phyloP scores from a whole-genome alignment of 2,329 filamentous ascomycete genomes.

The Colletotrichum eremochloae region DNA sequence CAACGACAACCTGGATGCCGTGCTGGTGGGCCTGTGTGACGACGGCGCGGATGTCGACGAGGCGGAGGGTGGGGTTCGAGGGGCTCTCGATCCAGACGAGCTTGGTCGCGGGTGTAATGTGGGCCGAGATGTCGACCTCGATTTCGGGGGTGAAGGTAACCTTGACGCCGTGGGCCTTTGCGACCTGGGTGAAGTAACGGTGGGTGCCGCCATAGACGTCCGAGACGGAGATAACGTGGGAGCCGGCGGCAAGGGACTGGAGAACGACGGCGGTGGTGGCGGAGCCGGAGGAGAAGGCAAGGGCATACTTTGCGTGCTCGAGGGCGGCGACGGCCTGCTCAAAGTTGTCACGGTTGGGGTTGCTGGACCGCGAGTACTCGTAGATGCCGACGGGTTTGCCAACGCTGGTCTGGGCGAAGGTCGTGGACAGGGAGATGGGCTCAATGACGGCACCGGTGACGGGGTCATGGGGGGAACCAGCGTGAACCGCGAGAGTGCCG shows the following conservation, averaged over 20 bases:
- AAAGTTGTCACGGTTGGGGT: constrained; percentile 96
- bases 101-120: constrained; percentile 91
- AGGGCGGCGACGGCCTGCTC: constrained; percentile 91
- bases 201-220: constrained; percentile 99
- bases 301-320: constrained; percentile 91
- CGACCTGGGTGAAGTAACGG: constrained; percentile 98
- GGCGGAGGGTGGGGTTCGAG: constrained; percentile 91
- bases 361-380: constrained; percentile 94
- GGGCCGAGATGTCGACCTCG: constrained; percentile 84
- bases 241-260: constrained; percentile 90
- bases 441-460: constrained; percentile 95
- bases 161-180: constrained; percentile 90
- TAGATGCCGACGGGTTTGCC: constrained; percentile 89
- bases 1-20: constrained; percentile 95
- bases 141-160: constrained; percentile 96
- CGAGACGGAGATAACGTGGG: constrained; percentile 95
- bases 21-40: constrained; percentile 85
- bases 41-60: constrained; percentile 93
- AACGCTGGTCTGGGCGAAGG: constrained; percentile 91
- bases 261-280: constrained; percentile 94
- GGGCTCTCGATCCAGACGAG: constrained; percentile 98
- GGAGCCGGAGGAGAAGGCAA: constrained; percentile 94
- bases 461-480: constrained; percentile 90
- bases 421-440: constrained; percentile 95
- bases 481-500: constrained; percentile 94